Conservation (phyloP, 768 basidiomycete genomes). For the Phylloporus sp. region DNA sequence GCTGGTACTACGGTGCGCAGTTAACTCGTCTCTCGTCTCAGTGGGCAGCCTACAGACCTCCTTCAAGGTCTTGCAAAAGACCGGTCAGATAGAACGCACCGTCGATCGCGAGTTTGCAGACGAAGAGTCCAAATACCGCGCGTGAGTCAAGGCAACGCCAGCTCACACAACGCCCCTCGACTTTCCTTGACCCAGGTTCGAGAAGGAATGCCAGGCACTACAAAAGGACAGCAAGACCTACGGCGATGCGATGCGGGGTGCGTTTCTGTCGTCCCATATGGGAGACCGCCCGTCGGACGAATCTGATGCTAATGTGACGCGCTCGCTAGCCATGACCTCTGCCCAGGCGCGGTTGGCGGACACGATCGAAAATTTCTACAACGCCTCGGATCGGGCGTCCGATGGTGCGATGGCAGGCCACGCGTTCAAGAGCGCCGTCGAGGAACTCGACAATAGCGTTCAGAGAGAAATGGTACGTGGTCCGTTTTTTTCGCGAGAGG, state of each 20-base stretch:
- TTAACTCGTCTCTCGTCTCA: conserved; percentile 6
- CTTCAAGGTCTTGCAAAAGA: conserved; percentile 87
- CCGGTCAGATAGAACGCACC: conserved; percentile 94
- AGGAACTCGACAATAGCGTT: conserved; percentile 85
- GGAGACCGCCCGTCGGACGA: background rate
- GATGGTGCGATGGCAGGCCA: conserved; percentile 97
- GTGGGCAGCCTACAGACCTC: conserved; percentile 4
- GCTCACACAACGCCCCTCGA: background rate
- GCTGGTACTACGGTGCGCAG: conserved; percentile 79
- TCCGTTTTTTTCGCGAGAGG: background rate
- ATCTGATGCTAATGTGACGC: background rate
- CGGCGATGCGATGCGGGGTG: conserved; percentile 90
- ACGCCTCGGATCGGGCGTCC: conserved; percentile 73
- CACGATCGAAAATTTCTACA: conserved; percentile 90
- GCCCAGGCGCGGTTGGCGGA: conserved; percentile 93
- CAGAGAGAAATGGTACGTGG: conserved; percentile 76
- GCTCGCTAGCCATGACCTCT: conserved; percentile 74
- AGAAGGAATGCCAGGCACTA: conserved; percentile 90
- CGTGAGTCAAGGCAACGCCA: conserved; percentile 44
- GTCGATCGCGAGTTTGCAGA: conserved; percentile 91
- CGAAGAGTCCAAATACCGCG: conserved; percentile 86
- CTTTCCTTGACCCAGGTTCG: conserved; percentile 52
- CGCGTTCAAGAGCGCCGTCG: conserved; percentile 91
- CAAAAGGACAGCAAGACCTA: conserved; percentile 97
- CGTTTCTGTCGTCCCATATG: conserved; percentile 18